These are phyloP conservation scores for Microdochium trichocladiopsis DNA, from an alignment of 2,329 filamentous ascomycete species.

Conservation along the genomic window DNA sequence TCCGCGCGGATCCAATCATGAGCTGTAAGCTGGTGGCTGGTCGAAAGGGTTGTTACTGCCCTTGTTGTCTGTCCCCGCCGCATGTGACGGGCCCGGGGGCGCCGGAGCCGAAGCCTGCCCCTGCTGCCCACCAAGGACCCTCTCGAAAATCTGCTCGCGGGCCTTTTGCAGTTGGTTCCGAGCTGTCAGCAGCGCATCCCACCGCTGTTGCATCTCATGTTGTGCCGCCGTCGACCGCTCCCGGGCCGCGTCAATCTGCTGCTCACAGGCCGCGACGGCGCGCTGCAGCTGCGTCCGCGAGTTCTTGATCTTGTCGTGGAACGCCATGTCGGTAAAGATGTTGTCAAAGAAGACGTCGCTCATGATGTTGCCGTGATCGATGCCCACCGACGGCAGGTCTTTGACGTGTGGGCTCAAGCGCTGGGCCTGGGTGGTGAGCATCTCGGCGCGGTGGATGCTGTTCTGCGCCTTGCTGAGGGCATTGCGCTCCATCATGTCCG, in stretches of 20 bases:
- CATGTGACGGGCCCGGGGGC: background rate
- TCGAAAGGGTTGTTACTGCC: background rate
- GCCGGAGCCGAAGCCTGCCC: background rate
- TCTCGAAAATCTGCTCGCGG: slow-evolving; percentile 34
- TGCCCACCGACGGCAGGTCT: slow-evolving; percentile 29
- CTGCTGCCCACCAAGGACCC: slow-evolving; percentile 4
- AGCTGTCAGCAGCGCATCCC: slow-evolving; percentile 21
- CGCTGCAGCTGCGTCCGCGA: slow-evolving; percentile 27
- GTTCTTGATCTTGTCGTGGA: slow-evolving; percentile 43
- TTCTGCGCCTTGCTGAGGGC: slow-evolving; percentile 40
- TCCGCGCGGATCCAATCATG: background rate
- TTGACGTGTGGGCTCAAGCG: slow-evolving; percentile 28
- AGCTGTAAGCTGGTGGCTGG: background rate
- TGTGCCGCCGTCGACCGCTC: slow-evolving; percentile 15
- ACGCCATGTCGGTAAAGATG: slow-evolving; percentile 42
- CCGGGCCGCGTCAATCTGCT: slow-evolving; percentile 16
- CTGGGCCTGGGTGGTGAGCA: slow-evolving; percentile 30
- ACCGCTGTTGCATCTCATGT: slow-evolving; percentile 21
- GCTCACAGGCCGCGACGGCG: slow-evolving; percentile 21
- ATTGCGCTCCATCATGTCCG: slow-evolving; percentile 46
- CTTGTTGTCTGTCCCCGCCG: background rate
- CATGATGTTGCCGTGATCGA: slow-evolving; percentile 38
- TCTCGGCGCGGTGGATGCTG: slow-evolving; percentile 29
- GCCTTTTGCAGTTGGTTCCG: slow-evolving; percentile 33
- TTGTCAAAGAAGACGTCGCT: slow-evolving; percentile 49